Percentiles rank a stretch among this genome's conserved stretches.
Conservation (phyloP, 2,329 filamentous ascomycete genomes). For the Orbilia ellipsospora region DNA sequence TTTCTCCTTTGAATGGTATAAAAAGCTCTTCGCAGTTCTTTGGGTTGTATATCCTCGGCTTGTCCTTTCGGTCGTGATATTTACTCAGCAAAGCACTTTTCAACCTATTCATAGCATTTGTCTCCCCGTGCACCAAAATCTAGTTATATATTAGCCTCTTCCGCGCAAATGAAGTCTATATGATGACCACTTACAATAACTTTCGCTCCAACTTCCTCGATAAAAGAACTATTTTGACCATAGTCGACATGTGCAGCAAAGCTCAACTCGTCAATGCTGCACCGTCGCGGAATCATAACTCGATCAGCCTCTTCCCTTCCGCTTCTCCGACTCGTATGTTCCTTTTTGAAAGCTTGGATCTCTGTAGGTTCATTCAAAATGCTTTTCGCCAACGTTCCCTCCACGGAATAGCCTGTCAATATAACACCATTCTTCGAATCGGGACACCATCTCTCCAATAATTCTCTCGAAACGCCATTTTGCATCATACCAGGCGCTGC, state of each 20-base stretch:
- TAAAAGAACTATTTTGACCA: conserved; percentile 94
- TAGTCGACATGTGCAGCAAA: conserved; percentile 98
- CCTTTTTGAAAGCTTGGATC: conserved; percentile 92
- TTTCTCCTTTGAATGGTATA: conserved; percentile 95
- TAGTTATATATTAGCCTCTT: conserved; percentile 62
- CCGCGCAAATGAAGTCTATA: neutral
- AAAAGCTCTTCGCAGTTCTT: conserved; percentile 94
- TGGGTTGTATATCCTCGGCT: conserved; percentile 92
- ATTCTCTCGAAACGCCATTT: conserved; percentile 89
- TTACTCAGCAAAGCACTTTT: conserved; percentile 95
- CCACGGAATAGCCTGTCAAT: conserved; percentile 97
- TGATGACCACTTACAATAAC: conserved; percentile 78
- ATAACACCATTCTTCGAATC: conserved; percentile 98
- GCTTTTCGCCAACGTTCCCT: conserved; percentile 97
- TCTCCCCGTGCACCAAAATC: conserved; percentile 97
- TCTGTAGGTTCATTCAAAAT: conserved; percentile 94
- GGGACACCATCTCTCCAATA: conserved; percentile 94
- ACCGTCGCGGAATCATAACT: conserved; percentile 89
- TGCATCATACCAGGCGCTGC: conserved; percentile 94
- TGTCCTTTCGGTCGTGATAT: conserved; percentile 80
- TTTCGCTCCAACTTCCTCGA: conserved; percentile 89
- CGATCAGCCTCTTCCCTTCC: conserved; percentile 75
- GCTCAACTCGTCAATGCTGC: conserved; percentile 91
- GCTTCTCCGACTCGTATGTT: conserved; percentile 66
- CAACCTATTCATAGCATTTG: conserved; percentile 96